Evolutionary conservation across 1,284 basidiomycete genomes (phyloP).

Genomic region (Moesziomyces sp.): DNA sequence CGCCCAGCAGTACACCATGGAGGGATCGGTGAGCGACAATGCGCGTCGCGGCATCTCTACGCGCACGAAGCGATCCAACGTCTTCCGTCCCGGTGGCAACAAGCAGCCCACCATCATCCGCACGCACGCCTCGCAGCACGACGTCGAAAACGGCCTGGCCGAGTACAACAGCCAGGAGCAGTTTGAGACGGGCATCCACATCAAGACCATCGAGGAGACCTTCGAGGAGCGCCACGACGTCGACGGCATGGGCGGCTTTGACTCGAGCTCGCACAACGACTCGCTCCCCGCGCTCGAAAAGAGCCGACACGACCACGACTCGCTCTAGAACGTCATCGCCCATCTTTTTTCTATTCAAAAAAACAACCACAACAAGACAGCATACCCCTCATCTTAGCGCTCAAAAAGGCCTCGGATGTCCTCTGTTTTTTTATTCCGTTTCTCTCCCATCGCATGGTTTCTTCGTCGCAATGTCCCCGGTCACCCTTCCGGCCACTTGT

Average conservation of each 20-base stretch:
- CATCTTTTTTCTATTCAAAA: background rate
- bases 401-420: background rate
- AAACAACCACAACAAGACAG: constrained; percentile 1
- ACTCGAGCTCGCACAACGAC: constrained; percentile 47
- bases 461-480: too few species aligned
- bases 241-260: constrained; percentile 27
- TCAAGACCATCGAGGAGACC: constrained; percentile 57
- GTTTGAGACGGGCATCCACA: constrained; percentile 51
- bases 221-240: constrained; percentile 54
- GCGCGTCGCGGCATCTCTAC: constrained; percentile 36
- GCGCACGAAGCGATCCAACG: constrained; percentile 37
- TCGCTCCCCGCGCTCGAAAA: constrained; percentile 42
- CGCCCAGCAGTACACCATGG: constrained; percentile 47
- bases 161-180: constrained; percentile 24
- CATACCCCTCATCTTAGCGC: constrained; percentile 5
- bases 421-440: background rate
- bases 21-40: constrained; percentile 42
- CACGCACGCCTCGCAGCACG: constrained; percentile 35
- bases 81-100: constrained; percentile 38
- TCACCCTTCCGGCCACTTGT: too few species aligned
- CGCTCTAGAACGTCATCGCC: constrained; percentile 9
- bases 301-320: constrained; percentile 30
- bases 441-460: too few species aligned
- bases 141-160: constrained; percentile 27
- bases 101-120: constrained; percentile 46